Base-by-base conservation (phyloP, 805 yeast species). In the Torulaspora quercuum region DNA sequence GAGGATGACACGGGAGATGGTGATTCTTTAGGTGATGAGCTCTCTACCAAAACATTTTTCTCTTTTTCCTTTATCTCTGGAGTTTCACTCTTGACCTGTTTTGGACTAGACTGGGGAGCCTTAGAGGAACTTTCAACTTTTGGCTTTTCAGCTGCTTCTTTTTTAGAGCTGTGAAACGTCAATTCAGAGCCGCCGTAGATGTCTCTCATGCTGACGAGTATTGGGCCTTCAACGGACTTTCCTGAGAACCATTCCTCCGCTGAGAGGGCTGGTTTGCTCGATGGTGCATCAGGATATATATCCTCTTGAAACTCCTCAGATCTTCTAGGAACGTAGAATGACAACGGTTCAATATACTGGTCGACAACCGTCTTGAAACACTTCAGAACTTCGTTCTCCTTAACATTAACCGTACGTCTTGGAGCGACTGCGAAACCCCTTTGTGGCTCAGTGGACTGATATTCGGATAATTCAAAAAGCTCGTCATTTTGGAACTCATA, bases 391-490 rank as follows among this genome's bases (percentile, higher is more conserved):
- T 92, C 98, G 58, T 86, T 89, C 24, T 85, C 92, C 45, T 76
- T 75, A 24, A 87, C 74, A 50, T 81, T 80, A 7, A 89, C 89
- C 11, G 76, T 70, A 48, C 85, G 71, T 59, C 87, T 87, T 36
- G 98, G 97, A 8, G 90, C 77, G 32, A 82, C 74, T 0, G 96
- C 94, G 57, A 90, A 80, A 1, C 99, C 99, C 62, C 98, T 82
- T 70, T 92, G 98, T 2, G 98, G 92, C 21, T 86, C 94, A 2
- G 79, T 75, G 3, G 97, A 87, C 43, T 80, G 80, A 61, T 75
- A 92, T 59, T 90, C 96, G n/a, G 95, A 84, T 42, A 92, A 66
- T 50, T 83, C 86, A 63, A 71, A 80, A 38, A 92, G 70, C 53
- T 80, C 82, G 53, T 90, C 97, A 52, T 84, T 77, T 44, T 80